Base-by-base conservation (phyloP, 257 asterid species). In the Petunia secreta region DNA sequence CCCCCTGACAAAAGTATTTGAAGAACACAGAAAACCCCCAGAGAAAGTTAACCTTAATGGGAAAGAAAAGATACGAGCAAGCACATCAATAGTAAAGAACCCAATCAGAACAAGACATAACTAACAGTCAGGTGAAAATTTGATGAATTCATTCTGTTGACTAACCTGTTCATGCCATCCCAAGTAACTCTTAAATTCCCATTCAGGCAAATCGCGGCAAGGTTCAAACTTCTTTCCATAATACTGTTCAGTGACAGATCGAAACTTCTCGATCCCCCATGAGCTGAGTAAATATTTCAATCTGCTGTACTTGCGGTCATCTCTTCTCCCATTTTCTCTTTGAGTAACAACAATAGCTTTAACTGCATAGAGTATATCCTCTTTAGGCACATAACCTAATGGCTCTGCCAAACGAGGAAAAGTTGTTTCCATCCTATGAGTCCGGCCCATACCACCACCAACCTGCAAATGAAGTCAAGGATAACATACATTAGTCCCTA, bases 361-460 rank as follows among this genome's bases (percentile, higher is more conserved):
- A 85, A 95, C 91, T 54, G 94, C 99, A 80, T 91, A 92, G 60
- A 93, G 80, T 85, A 95, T 93, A 79, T 95, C 99, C 85, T 88
- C 96, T 86, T 92, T 95, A 43, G 97, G 98, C 84, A 95, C 99
- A 86, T 92, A 95, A 16, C 99, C 99, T 83, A 95, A 75, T 39
- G 98, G 96, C 78, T 93, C 97, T 79, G 99, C 97, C 80, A 93
- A 59, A 81, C 94, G 94, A 83, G 99, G 87, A 81, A 95, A 95
- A 41, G 99, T 95, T 65, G 90, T 81, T 81, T 95, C 98, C 83
- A 87, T 2, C 86, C 98, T 90, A 86, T 93, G 98, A 67, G 99
- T 95, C 85, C 99, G 90, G 59, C 99, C 99, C 98, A 95, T 93
- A 60, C 99, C 99, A 87, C 99, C 99, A 88, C 99, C 99, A 85